Base-by-base conservation (phyloP, 1,284 basidiomycete genomes). In the Ustilago sp. region DNA sequence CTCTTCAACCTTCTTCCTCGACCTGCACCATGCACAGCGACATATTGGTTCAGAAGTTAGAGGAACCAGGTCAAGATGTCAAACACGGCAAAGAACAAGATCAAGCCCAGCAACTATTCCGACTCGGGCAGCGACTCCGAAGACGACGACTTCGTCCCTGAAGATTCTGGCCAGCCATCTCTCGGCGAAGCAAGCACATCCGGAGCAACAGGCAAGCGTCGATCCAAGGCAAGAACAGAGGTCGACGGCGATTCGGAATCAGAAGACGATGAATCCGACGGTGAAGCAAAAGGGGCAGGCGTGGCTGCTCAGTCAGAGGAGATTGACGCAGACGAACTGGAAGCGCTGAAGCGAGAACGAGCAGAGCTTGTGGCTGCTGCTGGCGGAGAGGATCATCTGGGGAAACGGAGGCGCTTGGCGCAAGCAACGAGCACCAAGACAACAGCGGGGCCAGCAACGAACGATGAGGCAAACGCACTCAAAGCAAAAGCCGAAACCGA, bases 121-220 rank as follows among this genome's bases (percentile, higher is more conserved):
- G 39, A 63, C 35, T 39, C 59, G 6, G 66, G 39, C 13, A 69
- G 41, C 48, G 72, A 70, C 34, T 65, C 62, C 13, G 74, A 77
- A 15, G 68, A 76, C 38, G 74, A 72, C 50, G 74, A 73, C 48
- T 77, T 73, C n/a, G 54, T 62, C 5, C 74, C 74, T 2, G 58
- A 48, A 8, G 28, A 8, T 4, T 17, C 8, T 0, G 45, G 31
- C 13, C 55, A 59, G 28, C 41, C 41, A 2, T 61, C 68, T 36
- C 32, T 19, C 2, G 15, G 9, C 53, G 15, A 39, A 9, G 45
- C 53, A 2, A 41, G 43, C 23, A 48, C 39, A 23, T 53, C 57
- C 15, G 31, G 47, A 17, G 13, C 55, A 5, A 38, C 35, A 15
- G 2, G 28, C 31, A 47, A 15, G 41, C 17, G 4, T 8, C 28